phyloP scores from a whole-genome alignment of 129 eudicot genomes.

The Sambucus nigra region DNA sequence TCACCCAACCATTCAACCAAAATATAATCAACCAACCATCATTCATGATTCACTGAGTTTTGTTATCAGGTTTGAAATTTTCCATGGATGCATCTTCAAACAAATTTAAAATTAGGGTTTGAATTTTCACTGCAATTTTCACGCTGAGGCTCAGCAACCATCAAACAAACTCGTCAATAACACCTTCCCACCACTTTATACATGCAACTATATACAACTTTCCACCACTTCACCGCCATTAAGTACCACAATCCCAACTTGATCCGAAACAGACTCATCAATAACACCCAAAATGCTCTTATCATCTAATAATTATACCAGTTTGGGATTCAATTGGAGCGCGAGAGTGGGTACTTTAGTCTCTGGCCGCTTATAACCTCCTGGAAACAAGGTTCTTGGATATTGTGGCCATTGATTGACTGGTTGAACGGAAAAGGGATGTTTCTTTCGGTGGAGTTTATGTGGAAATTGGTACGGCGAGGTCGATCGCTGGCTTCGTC shows the following conservation, averaged over 20 bases:
- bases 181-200: too few species aligned
- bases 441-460: constrained; percentile 16
- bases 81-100: too few species aligned
- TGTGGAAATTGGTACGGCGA: constrained; percentile 7
- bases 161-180: too few species aligned
- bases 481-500: too few species aligned
- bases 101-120: too few species aligned
- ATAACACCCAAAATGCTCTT: constrained; percentile 36
- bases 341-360: constrained; percentile 62
- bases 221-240: constrained; percentile 52
- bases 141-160: too few species aligned
- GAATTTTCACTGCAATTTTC: too few species aligned
- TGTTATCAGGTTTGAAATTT: too few species aligned
- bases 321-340: constrained; percentile 41
- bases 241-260: constrained; percentile 71
- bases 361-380: constrained; percentile 86
- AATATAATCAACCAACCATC: too few species aligned
- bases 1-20: too few species aligned
- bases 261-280: constrained; percentile 59
- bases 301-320: constrained; percentile 44
- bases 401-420: constrained; percentile 11
- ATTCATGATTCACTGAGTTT: too few species aligned
- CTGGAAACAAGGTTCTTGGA: constrained; percentile 67
- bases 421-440: constrained; percentile 7
- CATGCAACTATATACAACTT: constrained; percentile 74